Percentiles rank a stretch among this genome's conserved stretches.
phyloP scores from a whole-genome alignment of 345 rosid species.

The Camelina neglecta region DNA sequence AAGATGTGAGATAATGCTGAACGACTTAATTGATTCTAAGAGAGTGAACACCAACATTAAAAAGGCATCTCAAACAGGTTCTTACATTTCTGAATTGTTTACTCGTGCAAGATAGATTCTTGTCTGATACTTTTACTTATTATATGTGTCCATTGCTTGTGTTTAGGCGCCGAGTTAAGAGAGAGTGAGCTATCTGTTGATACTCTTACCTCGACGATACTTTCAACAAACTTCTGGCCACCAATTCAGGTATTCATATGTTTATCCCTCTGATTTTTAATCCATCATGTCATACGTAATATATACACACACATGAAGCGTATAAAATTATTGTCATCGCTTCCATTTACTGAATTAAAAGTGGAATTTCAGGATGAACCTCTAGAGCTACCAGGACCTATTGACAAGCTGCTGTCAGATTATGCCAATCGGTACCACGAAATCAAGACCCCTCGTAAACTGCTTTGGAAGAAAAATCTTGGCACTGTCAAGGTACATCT shows the following conservation, averaged over 20 bases:
- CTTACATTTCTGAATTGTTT: constrained; percentile 43
- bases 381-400: constrained; percentile 68
- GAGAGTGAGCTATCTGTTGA: constrained; percentile 61
- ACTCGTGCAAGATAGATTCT: constrained; percentile 8
- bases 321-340: constrained; percentile 1
- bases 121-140: constrained; percentile 20
- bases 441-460: constrained; percentile 95
- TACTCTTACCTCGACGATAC: constrained; percentile 75
- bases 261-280: constrained; percentile 6
- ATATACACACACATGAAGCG: constrained; percentile 2
- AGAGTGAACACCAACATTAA: constrained; percentile 88
- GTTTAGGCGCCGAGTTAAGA: constrained; percentile 52
- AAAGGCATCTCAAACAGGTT: constrained; percentile 65
- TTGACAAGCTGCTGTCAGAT: constrained; percentile 78
- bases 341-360: constrained; percentile 2
- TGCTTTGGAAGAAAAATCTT: constrained; percentile 96
- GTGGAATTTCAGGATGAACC: constrained; percentile 76
- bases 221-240: constrained; percentile 97
- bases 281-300: not conserved
- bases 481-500: constrained; percentile 81
- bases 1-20: constrained; percentile 97
- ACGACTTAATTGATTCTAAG: constrained; percentile 95
- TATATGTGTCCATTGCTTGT: constrained; percentile 14
- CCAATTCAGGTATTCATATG: constrained; percentile 76
- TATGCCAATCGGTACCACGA: constrained; percentile 78